These are phyloP conservation scores for Globisporangium rhizosaccharum DNA, from an alignment of 352 stramenopile species.

Conservation along the genomic window DNA sequence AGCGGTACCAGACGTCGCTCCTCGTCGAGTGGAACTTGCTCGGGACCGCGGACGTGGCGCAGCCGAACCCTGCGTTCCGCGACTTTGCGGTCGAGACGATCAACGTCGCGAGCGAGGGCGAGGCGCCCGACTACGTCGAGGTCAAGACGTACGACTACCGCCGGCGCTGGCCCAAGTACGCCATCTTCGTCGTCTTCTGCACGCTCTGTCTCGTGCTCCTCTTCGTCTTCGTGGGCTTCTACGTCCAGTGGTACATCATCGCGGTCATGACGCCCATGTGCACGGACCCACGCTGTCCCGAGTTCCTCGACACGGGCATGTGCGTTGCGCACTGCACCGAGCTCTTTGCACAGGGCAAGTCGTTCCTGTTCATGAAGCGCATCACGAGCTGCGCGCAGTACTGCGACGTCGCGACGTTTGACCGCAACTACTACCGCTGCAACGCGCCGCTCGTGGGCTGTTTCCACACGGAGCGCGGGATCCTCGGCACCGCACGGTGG, in stretches of 20 bases:
- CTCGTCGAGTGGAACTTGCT: slow-evolving; percentile 62
- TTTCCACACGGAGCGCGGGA: slow-evolving; percentile 45
- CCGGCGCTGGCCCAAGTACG: slow-evolving; percentile 52
- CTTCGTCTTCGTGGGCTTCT: slow-evolving; percentile 50
- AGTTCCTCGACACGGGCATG: slow-evolving; percentile 22
- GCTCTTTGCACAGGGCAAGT: slow-evolving; percentile 42
- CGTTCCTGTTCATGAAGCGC: slow-evolving; percentile 41
- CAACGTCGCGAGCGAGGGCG: slow-evolving; percentile 49
- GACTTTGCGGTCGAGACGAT: slow-evolving; percentile 53
- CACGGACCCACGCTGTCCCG: slow-evolving; percentile 45
- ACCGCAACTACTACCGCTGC: slow-evolving; percentile 45
- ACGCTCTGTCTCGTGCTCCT: slow-evolving; percentile 41
- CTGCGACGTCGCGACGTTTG: slow-evolving; percentile 35
- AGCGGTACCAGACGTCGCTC: slow-evolving; percentile 56
- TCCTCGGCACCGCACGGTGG: slow-evolving; percentile 54
- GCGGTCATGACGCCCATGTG: slow-evolving; percentile 65
- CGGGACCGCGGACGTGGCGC: slow-evolving; percentile 38
- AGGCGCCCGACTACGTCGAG: slow-evolving; percentile 52
- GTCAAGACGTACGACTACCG: slow-evolving; percentile 53
- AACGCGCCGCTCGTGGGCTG: slow-evolving; percentile 43
- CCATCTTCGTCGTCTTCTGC: slow-evolving; percentile 44
- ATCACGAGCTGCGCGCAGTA: slow-evolving; percentile 40
- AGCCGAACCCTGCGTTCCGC: slow-evolving; percentile 47
- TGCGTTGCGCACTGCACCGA: slow-evolving; percentile 43
- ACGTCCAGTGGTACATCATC: slow-evolving; percentile 70